A percentile compares a stretch with the other conserved stretches of the same genome.
phyloP scores from a whole-genome alignment of 768 basidiomycete species.

The Phylloporus sp. region DNA sequence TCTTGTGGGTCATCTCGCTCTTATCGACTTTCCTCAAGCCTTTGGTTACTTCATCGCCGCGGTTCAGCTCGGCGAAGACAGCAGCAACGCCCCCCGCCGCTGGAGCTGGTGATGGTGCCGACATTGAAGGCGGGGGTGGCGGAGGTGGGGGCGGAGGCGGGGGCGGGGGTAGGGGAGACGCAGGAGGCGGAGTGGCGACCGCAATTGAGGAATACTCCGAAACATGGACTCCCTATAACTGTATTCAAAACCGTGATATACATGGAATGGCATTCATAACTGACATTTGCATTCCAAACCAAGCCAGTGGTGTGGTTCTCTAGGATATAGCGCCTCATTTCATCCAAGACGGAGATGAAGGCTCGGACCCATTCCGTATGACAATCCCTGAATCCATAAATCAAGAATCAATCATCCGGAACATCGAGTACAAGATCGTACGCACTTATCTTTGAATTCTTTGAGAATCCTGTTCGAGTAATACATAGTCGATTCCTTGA shows the following conservation, averaged over 20 bases:
- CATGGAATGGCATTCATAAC: conserved; percentile 9
- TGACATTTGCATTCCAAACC: conserved; percentile 80
- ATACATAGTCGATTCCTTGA: conserved; percentile 83
- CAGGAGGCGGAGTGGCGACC: conserved; percentile 29
- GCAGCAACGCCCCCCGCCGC: conserved; percentile 58
- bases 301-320: conserved; percentile 85
- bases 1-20: conserved; percentile 99
- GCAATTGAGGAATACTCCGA: conserved; percentile 43
- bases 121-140: conserved; percentile 44
- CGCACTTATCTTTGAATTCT: conserved; percentile 90
- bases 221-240: conserved; percentile 49
- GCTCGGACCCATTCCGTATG: conserved; percentile 86
- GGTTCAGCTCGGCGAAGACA: conserved; percentile 88
- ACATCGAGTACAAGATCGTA: neutral
- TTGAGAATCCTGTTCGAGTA: conserved; percentile 88
- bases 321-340: conserved; percentile 74
- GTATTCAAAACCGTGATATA: neutral
- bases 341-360: conserved; percentile 67
- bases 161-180: conserved; percentile 48
- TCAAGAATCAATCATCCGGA: conserved; percentile 3
- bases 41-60: conserved; percentile 85
- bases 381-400: conserved; percentile 58
- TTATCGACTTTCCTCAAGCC: conserved; percentile 90
- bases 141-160: conserved; percentile 56
- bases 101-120: conserved; percentile 40